Base-by-base conservation (phyloP, 805 yeast species). In the Aciculoconidium aculeatum region DNA sequence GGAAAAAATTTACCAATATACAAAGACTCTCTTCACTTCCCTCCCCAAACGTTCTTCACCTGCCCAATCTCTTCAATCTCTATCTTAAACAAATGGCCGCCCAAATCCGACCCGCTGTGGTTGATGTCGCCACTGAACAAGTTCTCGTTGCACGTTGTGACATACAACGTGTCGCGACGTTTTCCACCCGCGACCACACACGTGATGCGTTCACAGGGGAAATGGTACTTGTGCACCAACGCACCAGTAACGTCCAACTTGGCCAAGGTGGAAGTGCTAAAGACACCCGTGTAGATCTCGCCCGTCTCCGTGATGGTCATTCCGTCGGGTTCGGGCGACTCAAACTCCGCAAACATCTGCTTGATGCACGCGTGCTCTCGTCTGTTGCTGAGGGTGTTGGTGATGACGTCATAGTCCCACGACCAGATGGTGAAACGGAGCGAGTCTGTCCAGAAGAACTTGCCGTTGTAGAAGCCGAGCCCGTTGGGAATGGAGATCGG, bases 301-400 rank as follows among this genome's bases (percentile, higher is more conserved):
- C 75, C 78, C 18, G 63, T 53, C 3, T 54, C 54, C 23, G 81
- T 74, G 39, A 81, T 55, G 15, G 77, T 62, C 40, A 81, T 66
- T 12, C 96, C 96, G 52, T 87, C 96, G 0, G 95, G 95, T 41
- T 77, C 92, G 6, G 78, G 35, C 16, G 38, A 31, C 12, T 58
- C 51, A 5, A 21, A 33, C 22, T 25, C 47, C 13, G 45, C 47
- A 30, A 28, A 42, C 3, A 26, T 15, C 22, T 23, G 21, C 15
- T 38, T 40, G 23, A 42, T 33, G 21, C 54, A 43, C 12, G 58
- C 32, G 22, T 44, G 45, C n/a, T 42, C 40, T 22, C 20, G 16
- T 25, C 48, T 53, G 41, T 64, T 58, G 17, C 49, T 31, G 24
- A 63, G 45, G 15, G 41, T 47, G 29, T 46, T 49, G 14, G 55